Percentiles rank a stretch among this genome's conserved stretches.
phyloP scores from a whole-genome alignment of 805 yeast genomes.

The Teunomyces barrocoloradensis region DNA sequence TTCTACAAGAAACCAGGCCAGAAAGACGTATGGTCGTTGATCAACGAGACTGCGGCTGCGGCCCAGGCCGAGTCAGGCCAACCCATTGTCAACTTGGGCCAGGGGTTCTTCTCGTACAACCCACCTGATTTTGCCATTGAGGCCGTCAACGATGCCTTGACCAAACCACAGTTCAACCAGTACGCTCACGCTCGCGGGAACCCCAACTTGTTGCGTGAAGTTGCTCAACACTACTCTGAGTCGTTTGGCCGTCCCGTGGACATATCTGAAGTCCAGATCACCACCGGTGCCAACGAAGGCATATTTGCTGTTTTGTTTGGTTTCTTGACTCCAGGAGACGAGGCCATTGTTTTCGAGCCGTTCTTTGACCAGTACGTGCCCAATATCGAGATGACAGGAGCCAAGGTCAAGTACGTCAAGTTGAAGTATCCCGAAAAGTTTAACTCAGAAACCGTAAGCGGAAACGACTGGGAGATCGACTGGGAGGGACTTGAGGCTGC shows the following conservation, averaged over 20 bases:
- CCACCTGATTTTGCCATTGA: slow-evolving; percentile 92
- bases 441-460: slow-evolving; percentile 59
- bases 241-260: slow-evolving; percentile 57
- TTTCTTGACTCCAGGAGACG: slow-evolving; percentile 83
- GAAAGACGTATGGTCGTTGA: slow-evolving; percentile 92
- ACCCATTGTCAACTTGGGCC: slow-evolving; percentile 87
- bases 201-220: slow-evolving; percentile 66
- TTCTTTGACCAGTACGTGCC: slow-evolving; percentile 96
- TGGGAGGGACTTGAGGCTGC: slow-evolving; percentile 73
- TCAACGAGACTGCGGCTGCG: slow-evolving; percentile 91
- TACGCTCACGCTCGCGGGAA: slow-evolving; percentile 91
- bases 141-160: slow-evolving; percentile 76
- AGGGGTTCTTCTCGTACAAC: slow-evolving; percentile 93
- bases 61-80: slow-evolving; percentile 69
- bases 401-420: slow-evolving; percentile 83
- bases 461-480: slow-evolving; percentile 85
- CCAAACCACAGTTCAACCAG: slow-evolving; percentile 76
- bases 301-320: slow-evolving; percentile 84
- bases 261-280: slow-evolving; percentile 66
- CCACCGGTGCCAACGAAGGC: slow-evolving; percentile 98
- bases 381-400: slow-evolving; percentile 91
- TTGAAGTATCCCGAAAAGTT: slow-evolving; percentile 80
- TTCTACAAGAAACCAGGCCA: slow-evolving; percentile 57
- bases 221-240: slow-evolving; percentile 70
- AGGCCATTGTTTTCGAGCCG: slow-evolving; percentile 94